Evolutionary conservation across 2,329 filamentous ascomycete genomes (phyloP), one percentile per base, ranked within the genome.

Genomic region (Cladosporium sphaerospermum): DNA sequence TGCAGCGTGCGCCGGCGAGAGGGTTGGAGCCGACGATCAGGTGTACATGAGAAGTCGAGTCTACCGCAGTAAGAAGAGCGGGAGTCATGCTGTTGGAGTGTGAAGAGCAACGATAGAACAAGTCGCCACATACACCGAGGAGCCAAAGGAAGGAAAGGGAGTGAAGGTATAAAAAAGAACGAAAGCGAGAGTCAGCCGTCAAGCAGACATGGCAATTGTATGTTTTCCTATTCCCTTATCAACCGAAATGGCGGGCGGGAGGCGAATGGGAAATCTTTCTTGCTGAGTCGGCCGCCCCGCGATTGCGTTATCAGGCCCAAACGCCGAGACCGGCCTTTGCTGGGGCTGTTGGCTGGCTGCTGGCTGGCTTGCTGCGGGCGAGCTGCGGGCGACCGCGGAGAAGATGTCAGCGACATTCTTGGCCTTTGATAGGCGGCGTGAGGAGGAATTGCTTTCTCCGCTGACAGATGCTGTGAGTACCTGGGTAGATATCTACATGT

Each of bases 21-120:
- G 92, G 84, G 64, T 91, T 93, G 33, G 86, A 84, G 55, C 93
- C 93, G 58, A 97, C 71, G 63, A 99, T 82, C 54, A 99, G 78
- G 69, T 99, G 93, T 39, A 91, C 71, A 65, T 89, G 86, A 45
- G 75, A 78, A 47, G 77, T 77, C 64, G 83, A 85, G 67, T 90
- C 83, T 59, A 86, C 78, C 45, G 87, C 84, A 43, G 87, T 85
- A 45, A 95, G 82, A 48, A 95, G 77, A 3, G 84, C 75, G 36
- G 77, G 73, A 33, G 69, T 62, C 74, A 77, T 76, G 48, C 16
- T 44, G 40, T 32, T 23, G 40, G 32, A 13, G 7, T 16, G 32
- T 39, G 36, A 36, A 36, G 23, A 28, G 23, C 23, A 49, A 32
- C 33, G 46, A 14, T 49, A 33, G 14, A 40, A 37, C 36, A 18